Conservation (phyloP, 441 rosid species). For the Capsella rubella region DNA sequence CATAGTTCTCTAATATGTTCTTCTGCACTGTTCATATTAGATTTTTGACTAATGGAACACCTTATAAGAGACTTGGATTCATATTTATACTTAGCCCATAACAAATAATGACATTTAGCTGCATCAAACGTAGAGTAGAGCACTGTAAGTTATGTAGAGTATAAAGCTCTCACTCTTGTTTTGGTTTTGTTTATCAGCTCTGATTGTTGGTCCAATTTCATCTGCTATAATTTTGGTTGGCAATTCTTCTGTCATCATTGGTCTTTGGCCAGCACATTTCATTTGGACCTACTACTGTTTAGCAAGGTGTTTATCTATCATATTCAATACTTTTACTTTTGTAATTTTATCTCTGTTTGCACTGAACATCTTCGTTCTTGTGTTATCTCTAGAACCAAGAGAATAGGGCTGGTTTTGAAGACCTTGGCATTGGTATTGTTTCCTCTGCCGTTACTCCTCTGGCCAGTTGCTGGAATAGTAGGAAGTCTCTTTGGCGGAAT, state of each 20-base stretch:
- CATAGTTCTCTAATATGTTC: background rate
- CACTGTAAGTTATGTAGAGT: background rate
- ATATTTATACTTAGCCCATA: background rate
- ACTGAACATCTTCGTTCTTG: slow-evolving; percentile 19
- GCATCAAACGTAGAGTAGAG: background rate
- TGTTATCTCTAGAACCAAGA: slow-evolving; percentile 61
- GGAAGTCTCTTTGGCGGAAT: slow-evolving; percentile 78
- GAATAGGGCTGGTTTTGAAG: slow-evolving; percentile 75
- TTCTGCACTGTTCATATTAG: background rate
- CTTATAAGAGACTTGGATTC: background rate
- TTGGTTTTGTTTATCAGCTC: slow-evolving; percentile 48
- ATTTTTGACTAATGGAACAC: background rate
- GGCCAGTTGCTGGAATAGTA: slow-evolving; percentile 70
- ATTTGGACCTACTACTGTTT: slow-evolving; percentile 83
- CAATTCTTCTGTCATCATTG: slow-evolving; percentile 67
- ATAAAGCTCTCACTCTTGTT: slow-evolving; percentile 7
- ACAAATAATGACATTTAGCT: background rate
- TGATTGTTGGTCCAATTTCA: slow-evolving; percentile 60
- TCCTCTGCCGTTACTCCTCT: slow-evolving; percentile 70
- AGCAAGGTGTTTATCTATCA: slow-evolving; percentile 54
- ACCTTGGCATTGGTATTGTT: slow-evolving; percentile 55
- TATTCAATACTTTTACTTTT: background rate
- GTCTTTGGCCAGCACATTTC: slow-evolving; percentile 89
- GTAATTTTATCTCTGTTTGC: background rate
- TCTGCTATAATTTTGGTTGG: slow-evolving; percentile 59